phyloP scores from a whole-genome alignment of 1,284 basidiomycete species.

The Melampsora occidentalis region DNA sequence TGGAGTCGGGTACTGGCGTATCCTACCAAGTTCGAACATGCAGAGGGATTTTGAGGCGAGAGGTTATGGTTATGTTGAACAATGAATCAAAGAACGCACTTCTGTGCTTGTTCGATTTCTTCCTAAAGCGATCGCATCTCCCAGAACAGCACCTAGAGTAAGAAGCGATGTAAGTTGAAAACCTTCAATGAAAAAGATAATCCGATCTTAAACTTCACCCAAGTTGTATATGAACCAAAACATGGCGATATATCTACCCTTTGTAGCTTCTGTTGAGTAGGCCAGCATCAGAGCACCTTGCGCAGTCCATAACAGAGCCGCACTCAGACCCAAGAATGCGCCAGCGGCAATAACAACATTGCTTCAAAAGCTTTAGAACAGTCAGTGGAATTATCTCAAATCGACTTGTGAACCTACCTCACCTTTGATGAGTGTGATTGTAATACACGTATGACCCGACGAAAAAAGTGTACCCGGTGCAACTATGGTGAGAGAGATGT shows the following conservation, averaged over 20 bases:
- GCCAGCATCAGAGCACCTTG: constrained; percentile 79
- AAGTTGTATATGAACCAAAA: constrained; percentile 63
- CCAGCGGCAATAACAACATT: constrained; percentile 65
- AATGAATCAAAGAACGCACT: neutral
- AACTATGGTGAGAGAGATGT: neutral
- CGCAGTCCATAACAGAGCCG: constrained; percentile 64
- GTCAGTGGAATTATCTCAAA: constrained; percentile 54
- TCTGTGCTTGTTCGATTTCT: constrained; percentile 20
- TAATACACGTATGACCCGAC: constrained; percentile 65
- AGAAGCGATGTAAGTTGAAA: too few relatives aligned
- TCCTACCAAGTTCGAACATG: constrained; percentile 6
- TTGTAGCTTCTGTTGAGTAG: constrained; percentile 68
- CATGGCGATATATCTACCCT: constrained; percentile 72
- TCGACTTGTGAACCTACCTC: constrained; percentile 18
- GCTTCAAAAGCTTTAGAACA: constrained; percentile 54
- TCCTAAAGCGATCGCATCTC: constrained; percentile 39
- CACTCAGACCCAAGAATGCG: constrained; percentile 75
- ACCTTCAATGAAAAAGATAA: neutral
- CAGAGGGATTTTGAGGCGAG: neutral
- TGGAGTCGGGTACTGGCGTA: constrained; percentile 34
- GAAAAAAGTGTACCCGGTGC: constrained; percentile 60
- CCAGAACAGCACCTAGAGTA: constrained; percentile 36
- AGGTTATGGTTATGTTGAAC: neutral
- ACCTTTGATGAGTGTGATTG: constrained; percentile 52
- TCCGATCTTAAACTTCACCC: neutral